phyloP scores from a whole-genome alignment of 2,329 filamentous ascomycete genomes.

The Pleochaeta shiraiana region DNA sequence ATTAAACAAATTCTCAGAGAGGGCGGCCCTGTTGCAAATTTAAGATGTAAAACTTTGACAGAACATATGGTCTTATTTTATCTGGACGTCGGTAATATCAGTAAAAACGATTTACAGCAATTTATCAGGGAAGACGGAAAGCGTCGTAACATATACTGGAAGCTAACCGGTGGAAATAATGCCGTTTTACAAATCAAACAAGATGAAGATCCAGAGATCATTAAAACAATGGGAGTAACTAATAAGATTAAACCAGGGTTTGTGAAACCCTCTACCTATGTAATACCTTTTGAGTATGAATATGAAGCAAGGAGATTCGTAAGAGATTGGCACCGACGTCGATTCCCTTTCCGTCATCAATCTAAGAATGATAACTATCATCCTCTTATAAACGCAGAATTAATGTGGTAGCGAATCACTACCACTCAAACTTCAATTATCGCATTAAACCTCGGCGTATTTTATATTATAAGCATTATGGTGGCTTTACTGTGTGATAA shows the following conservation, averaged over 20 bases:
- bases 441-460: no score
- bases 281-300: constrained; percentile 16
- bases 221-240: not conserved
- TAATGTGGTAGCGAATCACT: constrained; percentile 23
- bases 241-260: not conserved
- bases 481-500: constrained; percentile 13
- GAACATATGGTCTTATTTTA: constrained; percentile 16
- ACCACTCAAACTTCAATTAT: no score
- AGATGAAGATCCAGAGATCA: not conserved
- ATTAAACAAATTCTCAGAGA: constrained; percentile 19
- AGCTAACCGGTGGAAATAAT: constrained; percentile 10
- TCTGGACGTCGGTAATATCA: constrained; percentile 10
- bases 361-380: constrained; percentile 19
- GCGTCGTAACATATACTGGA: constrained; percentile 17
- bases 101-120: constrained; percentile 8
- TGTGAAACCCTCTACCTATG: constrained; percentile 11
- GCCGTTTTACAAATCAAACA: constrained; percentile 7
- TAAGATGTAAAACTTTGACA: constrained; percentile 7
- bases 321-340: constrained; percentile 28
- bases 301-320: constrained; percentile 24
- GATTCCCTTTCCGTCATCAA: constrained; percentile 19
- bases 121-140: constrained; percentile 15
- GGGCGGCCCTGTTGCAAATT: constrained; percentile 15
- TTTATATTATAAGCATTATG: constrained; percentile 6
- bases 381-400: constrained; percentile 24